Conservation (phyloP, 2,329 filamentous ascomycete species). For the Aspergillus phoenicis region DNA sequence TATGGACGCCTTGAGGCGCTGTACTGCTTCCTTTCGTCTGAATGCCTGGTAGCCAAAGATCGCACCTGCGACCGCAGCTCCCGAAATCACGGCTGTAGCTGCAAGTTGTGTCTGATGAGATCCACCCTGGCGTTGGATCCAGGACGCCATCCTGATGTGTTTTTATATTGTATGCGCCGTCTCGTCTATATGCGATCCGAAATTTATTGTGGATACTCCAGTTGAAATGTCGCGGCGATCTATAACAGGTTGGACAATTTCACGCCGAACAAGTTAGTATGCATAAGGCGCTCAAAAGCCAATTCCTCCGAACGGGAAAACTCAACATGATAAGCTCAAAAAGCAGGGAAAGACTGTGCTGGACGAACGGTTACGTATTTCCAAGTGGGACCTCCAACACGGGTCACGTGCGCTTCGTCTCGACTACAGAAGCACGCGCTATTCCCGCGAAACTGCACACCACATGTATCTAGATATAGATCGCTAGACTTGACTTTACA, state of each 20-base stretch:
- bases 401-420: too few relatives aligned
- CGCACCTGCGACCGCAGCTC: slow-evolving; percentile 50
- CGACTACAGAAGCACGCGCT: too few relatives aligned
- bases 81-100: slow-evolving; percentile 47
- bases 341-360: neutral
- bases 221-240: neutral
- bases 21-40: slow-evolving; percentile 56
- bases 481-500: too few relatives aligned
- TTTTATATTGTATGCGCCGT: neutral
- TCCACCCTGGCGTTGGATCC: slow-evolving; percentile 46
- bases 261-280: too few relatives aligned
- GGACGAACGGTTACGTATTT: slow-evolving; percentile 2
- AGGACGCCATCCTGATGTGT: slow-evolving; percentile 41
- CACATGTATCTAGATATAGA: too few relatives aligned
- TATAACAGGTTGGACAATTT: neutral
- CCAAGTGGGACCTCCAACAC: neutral
- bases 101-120: slow-evolving; percentile 48
- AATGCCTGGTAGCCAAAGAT: slow-evolving; percentile 62
- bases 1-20: slow-evolving; percentile 64
- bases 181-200: slow-evolving; percentile 18
- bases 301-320: neutral
- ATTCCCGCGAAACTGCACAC: too few relatives aligned
- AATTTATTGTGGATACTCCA: neutral
- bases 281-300: neutral
- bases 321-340: neutral